A percentile compares a stretch with the other conserved stretches of the same genome.
Evolutionary conservation across 1,284 basidiomycete species (phyloP).

Genomic region (Microbotryum scabiosae): DNA sequence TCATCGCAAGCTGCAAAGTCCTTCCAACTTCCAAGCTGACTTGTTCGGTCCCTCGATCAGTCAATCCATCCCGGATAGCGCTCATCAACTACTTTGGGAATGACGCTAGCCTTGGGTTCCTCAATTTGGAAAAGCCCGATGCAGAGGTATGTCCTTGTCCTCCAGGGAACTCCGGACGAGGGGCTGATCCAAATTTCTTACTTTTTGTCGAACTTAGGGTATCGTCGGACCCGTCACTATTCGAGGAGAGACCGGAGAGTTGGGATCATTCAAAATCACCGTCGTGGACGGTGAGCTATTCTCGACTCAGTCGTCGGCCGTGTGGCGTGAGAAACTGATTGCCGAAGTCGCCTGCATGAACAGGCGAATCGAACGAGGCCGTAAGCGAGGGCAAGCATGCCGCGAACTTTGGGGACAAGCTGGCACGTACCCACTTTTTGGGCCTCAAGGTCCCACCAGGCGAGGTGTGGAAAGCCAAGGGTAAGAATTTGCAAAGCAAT

Average conservation of each 20-base stretch:
- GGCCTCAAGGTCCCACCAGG: slow-evolving; percentile 58
- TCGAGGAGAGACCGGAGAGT: slow-evolving; percentile 60
- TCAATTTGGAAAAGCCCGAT: slow-evolving; percentile 58
- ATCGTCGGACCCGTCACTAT: slow-evolving; percentile 60
- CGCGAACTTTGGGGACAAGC: slow-evolving; percentile 53
- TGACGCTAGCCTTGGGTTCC: slow-evolving; percentile 64
- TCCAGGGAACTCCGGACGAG: background rate
- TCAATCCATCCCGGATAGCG: slow-evolving; percentile 55
- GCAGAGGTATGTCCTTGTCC: background rate
- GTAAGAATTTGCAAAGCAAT: slow-evolving; percentile 40
- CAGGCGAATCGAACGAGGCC: slow-evolving; percentile 46
- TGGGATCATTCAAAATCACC: slow-evolving; percentile 72
- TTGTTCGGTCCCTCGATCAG: slow-evolving; percentile 37
- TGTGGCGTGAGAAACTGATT: no score
- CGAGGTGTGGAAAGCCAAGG: slow-evolving; percentile 74
- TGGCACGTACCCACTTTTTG: slow-evolving; percentile 63
- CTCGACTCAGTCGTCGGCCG: no score
- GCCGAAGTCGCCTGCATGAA: background rate
- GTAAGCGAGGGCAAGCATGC: slow-evolving; percentile 54
- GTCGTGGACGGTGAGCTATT: slow-evolving; percentile 61
- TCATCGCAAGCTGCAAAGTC: background rate
- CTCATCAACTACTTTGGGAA: slow-evolving; percentile 77
- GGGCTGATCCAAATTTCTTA: background rate
- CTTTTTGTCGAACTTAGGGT: slow-evolving; percentile 48
- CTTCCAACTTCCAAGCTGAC: background rate